These are phyloP conservation scores for Xerocomellus intermedius DNA, from an alignment of 768 basidiomycete species.

Conservation along the genomic window DNA sequence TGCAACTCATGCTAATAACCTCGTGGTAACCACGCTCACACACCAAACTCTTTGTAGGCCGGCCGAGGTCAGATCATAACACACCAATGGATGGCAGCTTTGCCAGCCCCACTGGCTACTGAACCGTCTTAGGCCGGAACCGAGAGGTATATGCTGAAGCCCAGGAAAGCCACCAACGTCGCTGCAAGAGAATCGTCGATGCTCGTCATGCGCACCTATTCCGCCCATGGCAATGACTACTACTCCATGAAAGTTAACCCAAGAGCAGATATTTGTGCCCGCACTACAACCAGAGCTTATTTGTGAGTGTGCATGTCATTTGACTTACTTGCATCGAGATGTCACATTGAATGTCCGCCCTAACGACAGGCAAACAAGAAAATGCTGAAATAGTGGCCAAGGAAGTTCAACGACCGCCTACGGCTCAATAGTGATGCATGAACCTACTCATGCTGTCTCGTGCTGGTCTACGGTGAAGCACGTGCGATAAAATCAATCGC, in stretches of 20 bases:
- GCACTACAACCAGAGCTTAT: neutral
- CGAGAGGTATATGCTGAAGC: no score
- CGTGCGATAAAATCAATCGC: neutral
- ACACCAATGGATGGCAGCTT: no score
- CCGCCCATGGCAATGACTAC: neutral
- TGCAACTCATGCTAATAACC: neutral
- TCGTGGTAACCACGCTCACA: neutral
- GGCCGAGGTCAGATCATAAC: no score
- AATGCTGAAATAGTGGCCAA: neutral
- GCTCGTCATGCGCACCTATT: neutral
- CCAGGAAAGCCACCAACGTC: neutral
- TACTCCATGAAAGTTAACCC: constrained; percentile 1
- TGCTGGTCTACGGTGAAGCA: neutral
- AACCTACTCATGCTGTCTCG: constrained; percentile 18
- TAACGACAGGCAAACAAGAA: constrained; percentile 9
- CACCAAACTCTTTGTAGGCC: neutral
- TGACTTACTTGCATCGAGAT: constrained; percentile 1
- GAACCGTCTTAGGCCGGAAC: no score
- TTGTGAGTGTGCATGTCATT: neutral
- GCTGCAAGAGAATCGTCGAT: constrained; percentile 2
- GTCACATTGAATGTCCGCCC: constrained; percentile 10
- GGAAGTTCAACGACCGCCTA: neutral
- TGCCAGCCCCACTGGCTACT: no score
- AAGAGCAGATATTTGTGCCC: constrained; percentile 8
- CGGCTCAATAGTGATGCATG: neutral